A percentile compares a stretch with the other conserved stretches of the same genome.
Evolutionary conservation across 2,329 filamentous ascomycete species (phyloP).

Genomic region (Rhinocladiella similis): DNA sequence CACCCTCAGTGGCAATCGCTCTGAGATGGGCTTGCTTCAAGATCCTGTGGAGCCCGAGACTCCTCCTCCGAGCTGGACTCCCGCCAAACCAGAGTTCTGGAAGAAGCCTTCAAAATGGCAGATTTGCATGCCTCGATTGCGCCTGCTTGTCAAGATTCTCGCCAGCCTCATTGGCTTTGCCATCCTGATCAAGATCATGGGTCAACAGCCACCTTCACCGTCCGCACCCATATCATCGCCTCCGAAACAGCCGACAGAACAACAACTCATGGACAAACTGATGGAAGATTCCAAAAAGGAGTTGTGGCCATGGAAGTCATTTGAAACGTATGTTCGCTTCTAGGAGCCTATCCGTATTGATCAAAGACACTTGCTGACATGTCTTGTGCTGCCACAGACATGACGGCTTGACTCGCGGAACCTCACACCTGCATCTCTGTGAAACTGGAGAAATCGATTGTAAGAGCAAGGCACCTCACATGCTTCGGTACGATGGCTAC

Average conservation of each 20-base stretch:
- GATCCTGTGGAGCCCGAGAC: constrained; percentile 27
- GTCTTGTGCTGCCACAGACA: constrained; percentile 19
- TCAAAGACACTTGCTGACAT: not conserved
- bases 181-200: constrained; percentile 25
- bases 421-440: constrained; percentile 25
- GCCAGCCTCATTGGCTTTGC: constrained; percentile 20
- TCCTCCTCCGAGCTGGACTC: constrained; percentile 28
- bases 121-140: constrained; percentile 30
- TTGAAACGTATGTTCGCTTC: constrained; percentile 22
- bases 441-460: constrained; percentile 26
- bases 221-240: constrained; percentile 11
- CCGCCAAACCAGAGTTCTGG: constrained; percentile 29
- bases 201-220: constrained; percentile 15
- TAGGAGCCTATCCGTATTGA: not conserved
- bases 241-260: constrained; percentile 19
- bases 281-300: constrained; percentile 26
- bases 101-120: constrained; percentile 32
- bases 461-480: constrained; percentile 24
- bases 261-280: constrained; percentile 25
- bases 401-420: constrained; percentile 28
- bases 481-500: constrained; percentile 30
- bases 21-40: constrained; percentile 29
- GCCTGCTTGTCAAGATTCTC: constrained; percentile 24
- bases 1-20: constrained; percentile 28
- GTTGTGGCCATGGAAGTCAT: constrained; percentile 31